These are phyloP conservation scores for Colletotrichum tamarilloi DNA, from an alignment of 2,329 filamentous ascomycete genomes.

Conservation along the genomic window DNA sequence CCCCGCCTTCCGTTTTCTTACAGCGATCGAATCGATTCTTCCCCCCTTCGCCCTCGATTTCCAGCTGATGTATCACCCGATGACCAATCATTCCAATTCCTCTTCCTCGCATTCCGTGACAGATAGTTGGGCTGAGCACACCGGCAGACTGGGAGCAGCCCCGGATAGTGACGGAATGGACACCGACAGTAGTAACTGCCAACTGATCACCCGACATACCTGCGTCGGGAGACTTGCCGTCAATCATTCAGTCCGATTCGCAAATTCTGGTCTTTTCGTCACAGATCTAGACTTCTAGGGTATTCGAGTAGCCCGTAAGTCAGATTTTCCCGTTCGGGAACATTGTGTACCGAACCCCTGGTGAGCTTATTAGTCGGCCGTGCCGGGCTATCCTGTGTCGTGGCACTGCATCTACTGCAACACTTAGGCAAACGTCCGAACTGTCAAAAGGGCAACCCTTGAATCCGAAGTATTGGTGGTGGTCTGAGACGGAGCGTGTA, in stretches of 20 bases:
- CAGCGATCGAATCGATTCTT: background rate
- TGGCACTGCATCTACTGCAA: background rate
- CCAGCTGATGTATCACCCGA: background rate
- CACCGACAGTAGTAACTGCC: background rate
- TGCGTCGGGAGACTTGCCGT: background rate
- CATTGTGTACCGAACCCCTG: background rate
- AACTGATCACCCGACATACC: background rate
- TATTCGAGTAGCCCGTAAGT: background rate
- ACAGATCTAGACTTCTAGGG: background rate
- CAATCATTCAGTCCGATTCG: background rate
- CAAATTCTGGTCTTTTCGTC: background rate
- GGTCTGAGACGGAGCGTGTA: slow-evolving; percentile 21
- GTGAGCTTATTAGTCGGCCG: background rate
- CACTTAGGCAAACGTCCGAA: slow-evolving; percentile 14
- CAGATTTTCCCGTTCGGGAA: background rate
- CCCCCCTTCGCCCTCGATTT: background rate
- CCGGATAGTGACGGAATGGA: background rate
- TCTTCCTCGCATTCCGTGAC: background rate
- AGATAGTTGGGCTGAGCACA: background rate
- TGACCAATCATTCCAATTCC: background rate
- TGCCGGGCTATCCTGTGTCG: background rate
- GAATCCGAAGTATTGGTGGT: slow-evolving; percentile 11
- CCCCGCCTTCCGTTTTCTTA: background rate
- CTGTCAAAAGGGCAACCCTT: slow-evolving; percentile 6
- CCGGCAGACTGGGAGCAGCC: background rate